phyloP scores from a whole-genome alignment of 495 filamentous ascomycete species.

The Aspergillus homomorphus region DNA sequence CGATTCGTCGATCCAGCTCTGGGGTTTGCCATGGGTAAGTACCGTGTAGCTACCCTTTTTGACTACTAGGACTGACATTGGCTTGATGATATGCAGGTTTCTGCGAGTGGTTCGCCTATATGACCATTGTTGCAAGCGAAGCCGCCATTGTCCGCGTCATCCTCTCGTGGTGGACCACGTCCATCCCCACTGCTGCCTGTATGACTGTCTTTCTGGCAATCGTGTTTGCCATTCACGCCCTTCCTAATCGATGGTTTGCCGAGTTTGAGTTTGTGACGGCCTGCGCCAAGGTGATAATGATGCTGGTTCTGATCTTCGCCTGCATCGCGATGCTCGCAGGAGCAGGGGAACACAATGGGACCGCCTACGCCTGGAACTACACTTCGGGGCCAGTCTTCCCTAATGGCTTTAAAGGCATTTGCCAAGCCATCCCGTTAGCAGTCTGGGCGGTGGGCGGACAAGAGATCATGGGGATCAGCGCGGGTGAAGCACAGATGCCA shows the following conservation, averaged over 20 bases:
- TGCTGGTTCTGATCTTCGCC: conserved; percentile 4
- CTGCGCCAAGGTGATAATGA: conserved; percentile 4
- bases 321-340: background rate
- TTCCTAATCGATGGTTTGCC: background rate
- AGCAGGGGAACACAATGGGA: background rate
- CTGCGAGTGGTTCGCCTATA: background rate
- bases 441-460: conserved; percentile 4
- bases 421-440: background rate
- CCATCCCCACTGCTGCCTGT: conserved; percentile 2
- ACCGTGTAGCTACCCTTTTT: no score
- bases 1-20: background rate
- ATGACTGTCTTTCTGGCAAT: conserved; percentile 5
- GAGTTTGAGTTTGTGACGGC: conserved; percentile 5
- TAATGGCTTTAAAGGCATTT: conserved; percentile 1
- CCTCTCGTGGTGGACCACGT: background rate
- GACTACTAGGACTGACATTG: no score
- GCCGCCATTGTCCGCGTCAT: background rate
- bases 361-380: background rate
- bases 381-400: background rate
- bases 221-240: conserved; percentile 1
- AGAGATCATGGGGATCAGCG: conserved; percentile 3
- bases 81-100: no score
- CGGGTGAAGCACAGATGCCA: conserved; percentile 1
- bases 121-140: background rate
- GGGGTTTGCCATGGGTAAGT: background rate